phyloP scores from a whole-genome alignment of 2,329 filamentous ascomycete species.

The Ophiocordyceps robertsii region DNA sequence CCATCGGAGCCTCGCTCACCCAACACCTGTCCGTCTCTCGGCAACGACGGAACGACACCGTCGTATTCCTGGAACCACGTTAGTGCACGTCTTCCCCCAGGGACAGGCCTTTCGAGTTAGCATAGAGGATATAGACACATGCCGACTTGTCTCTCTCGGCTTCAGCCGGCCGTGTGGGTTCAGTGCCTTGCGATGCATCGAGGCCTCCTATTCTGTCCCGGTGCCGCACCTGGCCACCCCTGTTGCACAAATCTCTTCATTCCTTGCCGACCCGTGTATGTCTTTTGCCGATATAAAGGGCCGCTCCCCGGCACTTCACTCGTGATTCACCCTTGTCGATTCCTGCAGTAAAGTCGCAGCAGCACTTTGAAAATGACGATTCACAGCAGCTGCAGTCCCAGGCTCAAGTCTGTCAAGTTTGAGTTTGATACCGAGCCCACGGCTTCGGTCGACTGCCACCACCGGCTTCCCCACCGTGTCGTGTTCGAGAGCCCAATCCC shows the following conservation, averaged over 20 bases:
- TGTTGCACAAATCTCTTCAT: no score
- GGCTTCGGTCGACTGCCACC: neutral
- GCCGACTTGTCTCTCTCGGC: neutral
- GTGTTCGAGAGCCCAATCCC: neutral
- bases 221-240: no score
- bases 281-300: no score
- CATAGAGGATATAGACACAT: no score
- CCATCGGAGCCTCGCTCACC: neutral
- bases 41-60: neutral
- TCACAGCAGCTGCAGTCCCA: neutral
- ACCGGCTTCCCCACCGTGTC: neutral
- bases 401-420: slow-evolving; percentile 1
- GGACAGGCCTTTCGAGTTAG: neutral
- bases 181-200: neutral
- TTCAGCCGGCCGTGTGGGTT: neutral
- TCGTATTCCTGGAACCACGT: neutral
- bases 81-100: neutral
- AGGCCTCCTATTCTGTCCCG: neutral
- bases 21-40: neutral
- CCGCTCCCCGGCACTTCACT: no score
- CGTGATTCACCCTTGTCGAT: no score
- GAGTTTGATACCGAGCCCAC: neutral
- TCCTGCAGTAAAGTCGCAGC: no score
- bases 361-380: neutral
- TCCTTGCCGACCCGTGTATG: no score